These are phyloP conservation scores for Astrothelium subdiscretum DNA, from an alignment of 495 filamentous ascomycete genomes.

Conservation along the genomic window DNA sequence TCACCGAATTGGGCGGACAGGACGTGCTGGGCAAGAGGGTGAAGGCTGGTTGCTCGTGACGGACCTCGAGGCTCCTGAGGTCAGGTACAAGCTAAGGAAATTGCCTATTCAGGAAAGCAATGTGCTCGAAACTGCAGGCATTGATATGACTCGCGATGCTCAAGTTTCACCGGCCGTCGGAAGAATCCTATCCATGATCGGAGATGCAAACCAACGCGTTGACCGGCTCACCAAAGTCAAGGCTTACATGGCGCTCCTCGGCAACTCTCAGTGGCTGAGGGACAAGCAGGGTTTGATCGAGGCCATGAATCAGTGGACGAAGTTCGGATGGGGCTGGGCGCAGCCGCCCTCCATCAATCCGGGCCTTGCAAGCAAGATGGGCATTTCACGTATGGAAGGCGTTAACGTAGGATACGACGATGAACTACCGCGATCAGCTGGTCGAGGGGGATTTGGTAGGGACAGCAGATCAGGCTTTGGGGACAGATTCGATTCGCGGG, in stretches of 20 bases:
- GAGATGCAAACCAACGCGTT: slow-evolving; percentile 24
- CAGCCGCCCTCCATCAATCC: slow-evolving; percentile 41
- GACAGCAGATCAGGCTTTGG: not conserved
- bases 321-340: slow-evolving; percentile 49
- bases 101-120: slow-evolving; percentile 57
- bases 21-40: slow-evolving; percentile 61
- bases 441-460: slow-evolving; percentile 14
- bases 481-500: not conserved
- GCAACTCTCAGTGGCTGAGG: slow-evolving; percentile 23
- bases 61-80: slow-evolving; percentile 42
- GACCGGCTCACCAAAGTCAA: slow-evolving; percentile 36
- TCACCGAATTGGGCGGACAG: slow-evolving; percentile 71
- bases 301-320: slow-evolving; percentile 50
- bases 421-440: slow-evolving; percentile 3
- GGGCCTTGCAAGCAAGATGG: slow-evolving; percentile 36
- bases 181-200: slow-evolving; percentile 30
- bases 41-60: slow-evolving; percentile 67
- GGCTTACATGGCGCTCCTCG: slow-evolving; percentile 44
- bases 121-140: slow-evolving; percentile 38
- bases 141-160: slow-evolving; percentile 40
- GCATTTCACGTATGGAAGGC: slow-evolving; percentile 33
- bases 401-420: slow-evolving; percentile 31
- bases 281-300: slow-evolving; percentile 34
- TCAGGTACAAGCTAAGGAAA: slow-evolving; percentile 38
- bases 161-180: slow-evolving; percentile 27